Evolutionary conservation across 208 protist genomes (phyloP).

Genomic region (Trypanosomatidae sp.): DNA sequence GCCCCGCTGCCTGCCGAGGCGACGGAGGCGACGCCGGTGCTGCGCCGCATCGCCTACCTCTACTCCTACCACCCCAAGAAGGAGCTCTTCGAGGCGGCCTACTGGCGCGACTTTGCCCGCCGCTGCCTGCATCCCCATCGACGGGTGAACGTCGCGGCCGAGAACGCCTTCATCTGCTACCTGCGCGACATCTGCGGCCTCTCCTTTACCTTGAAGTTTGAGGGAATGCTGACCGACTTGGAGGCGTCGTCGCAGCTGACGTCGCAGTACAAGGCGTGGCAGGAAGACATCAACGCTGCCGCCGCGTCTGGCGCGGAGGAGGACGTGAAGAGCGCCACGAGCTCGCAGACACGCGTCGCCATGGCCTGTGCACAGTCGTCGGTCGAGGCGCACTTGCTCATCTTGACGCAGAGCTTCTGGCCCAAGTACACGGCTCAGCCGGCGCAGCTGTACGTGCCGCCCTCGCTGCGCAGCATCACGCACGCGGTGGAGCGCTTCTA

Average conservation of each 20-base stretch:
- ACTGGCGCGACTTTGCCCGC: conserved; percentile 94
- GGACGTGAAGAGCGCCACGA: no score
- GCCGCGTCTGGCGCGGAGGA: conserved; percentile 6
- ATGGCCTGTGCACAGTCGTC: no score
- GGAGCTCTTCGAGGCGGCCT: conserved; percentile 97
- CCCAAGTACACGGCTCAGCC: conserved; percentile 53
- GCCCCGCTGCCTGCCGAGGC: conserved; percentile 18
- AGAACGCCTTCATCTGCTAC: conserved; percentile 91
- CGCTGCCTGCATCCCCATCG: conserved; percentile 91
- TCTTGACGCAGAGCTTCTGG: conserved; percentile 94
- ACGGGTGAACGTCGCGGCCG: conserved; percentile 68
- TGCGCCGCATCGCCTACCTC: conserved; percentile 58
- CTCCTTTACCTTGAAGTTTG: conserved; percentile 94
- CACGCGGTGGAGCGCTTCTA: conserved; percentile 86
- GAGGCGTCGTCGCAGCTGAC: conserved; percentile 35
- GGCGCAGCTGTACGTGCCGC: conserved; percentile 37
- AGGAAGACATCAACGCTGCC: no score
- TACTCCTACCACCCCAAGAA: conserved; percentile 93
- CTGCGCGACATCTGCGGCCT: conserved; percentile 94
- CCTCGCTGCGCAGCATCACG: conserved; percentile 42
- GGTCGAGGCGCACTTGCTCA: conserved; percentile 63
- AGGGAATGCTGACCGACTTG: conserved; percentile 93
- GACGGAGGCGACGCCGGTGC: conserved; percentile 23
- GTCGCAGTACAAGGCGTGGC: conserved; percentile 47
- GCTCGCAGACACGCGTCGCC: no score